Conservation (phyloP, 441 rosid genomes). For the Lepidium campestre region DNA sequence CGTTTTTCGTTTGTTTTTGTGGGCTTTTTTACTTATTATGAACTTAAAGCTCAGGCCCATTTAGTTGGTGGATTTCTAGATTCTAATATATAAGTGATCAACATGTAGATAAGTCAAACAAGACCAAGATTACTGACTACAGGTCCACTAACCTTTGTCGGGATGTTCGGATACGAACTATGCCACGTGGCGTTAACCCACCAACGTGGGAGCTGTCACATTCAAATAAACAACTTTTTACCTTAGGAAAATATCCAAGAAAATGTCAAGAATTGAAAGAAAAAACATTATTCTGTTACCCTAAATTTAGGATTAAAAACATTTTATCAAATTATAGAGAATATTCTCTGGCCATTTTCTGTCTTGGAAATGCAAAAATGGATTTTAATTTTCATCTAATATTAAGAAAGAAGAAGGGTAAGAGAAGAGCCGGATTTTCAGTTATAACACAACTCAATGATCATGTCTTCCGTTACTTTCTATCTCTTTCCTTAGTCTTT, state of each 20-base stretch:
- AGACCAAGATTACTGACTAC: background rate
- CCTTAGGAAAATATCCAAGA: background rate
- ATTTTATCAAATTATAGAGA: background rate
- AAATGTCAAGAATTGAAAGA: background rate
- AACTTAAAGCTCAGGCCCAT: slow-evolving; percentile 15
- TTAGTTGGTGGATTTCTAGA: background rate
- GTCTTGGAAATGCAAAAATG: background rate
- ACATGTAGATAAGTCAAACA: background rate
- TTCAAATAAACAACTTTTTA: background rate
- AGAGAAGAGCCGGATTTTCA: slow-evolving; percentile 13
- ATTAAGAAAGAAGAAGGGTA: slow-evolving; percentile 6
- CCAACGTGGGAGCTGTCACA: slow-evolving; percentile 25
- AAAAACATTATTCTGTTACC: background rate
- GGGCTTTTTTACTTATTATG: background rate
- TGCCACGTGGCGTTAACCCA: slow-evolving; percentile 10
- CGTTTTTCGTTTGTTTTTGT: background rate
- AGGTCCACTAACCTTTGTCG: slow-evolving; percentile 27
- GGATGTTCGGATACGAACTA: background rate
- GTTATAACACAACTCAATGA: slow-evolving; percentile 15
- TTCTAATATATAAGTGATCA: background rate
- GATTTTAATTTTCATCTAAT: background rate
- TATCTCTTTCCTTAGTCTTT: slow-evolving; percentile 18
- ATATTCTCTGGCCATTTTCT: slow-evolving; percentile 15
- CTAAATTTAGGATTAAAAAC: slow-evolving; percentile 2
- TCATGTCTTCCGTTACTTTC: slow-evolving; percentile 19